These are phyloP conservation scores for Xanthoconium separans DNA, from an alignment of 1,284 basidiomycete species.

Conservation along the genomic window DNA sequence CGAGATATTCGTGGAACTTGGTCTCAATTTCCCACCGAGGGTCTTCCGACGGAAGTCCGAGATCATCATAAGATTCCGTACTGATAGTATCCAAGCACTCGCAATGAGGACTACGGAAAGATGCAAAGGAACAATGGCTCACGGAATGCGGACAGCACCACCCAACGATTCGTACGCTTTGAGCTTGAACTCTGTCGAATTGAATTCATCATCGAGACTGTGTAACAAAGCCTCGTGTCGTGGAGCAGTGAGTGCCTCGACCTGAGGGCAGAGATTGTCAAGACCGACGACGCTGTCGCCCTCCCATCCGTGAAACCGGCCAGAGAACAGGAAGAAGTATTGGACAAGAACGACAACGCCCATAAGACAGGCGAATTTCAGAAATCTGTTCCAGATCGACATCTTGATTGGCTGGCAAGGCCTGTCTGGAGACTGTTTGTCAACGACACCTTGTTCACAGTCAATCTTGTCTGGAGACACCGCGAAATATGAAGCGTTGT, in stretches of 20 bases:
- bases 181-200: constrained; percentile 36
- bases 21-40: constrained; percentile 44
- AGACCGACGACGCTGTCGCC: background rate
- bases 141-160: constrained; percentile 47
- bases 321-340: constrained; percentile 4
- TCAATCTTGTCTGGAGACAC: constrained; percentile 7
- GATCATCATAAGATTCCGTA: constrained; percentile 42
- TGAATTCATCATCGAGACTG: constrained; percentile 36
- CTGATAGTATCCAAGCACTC: constrained; percentile 10
- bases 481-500: background rate
- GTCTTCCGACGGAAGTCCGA: constrained; percentile 42
- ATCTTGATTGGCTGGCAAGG: background rate
- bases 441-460: constrained; percentile 9
- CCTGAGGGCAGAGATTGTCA: constrained; percentile 33
- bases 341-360: constrained; percentile 7
- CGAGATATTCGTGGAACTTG: constrained; percentile 44
- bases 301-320: background rate
- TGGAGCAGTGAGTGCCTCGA: constrained; percentile 29
- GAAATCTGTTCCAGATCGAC: background rate
- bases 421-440: background rate
- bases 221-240: constrained; percentile 31
- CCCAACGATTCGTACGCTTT: constrained; percentile 42
- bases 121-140: constrained; percentile 11
- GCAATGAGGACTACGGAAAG: background rate
- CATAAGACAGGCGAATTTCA: constrained; percentile 11